Conservation (phyloP, 345 rosid species). For the Eucalyptus brandiana region DNA sequence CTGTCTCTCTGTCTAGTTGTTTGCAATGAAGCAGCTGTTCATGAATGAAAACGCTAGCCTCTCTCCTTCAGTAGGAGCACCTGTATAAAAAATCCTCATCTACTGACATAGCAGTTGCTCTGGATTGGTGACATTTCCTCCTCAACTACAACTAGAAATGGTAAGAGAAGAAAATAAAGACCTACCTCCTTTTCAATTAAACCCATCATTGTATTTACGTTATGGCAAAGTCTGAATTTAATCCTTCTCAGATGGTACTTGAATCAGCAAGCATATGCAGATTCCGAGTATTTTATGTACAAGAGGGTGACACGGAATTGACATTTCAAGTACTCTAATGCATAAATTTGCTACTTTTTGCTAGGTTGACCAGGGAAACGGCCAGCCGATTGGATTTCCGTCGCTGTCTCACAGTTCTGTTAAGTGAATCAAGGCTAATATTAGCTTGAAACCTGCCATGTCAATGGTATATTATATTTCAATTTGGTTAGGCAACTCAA, state of each 20-base stretch:
- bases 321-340: neutral
- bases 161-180: neutral
- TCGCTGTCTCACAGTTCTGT: neutral
- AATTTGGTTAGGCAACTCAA: neutral
- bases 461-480: neutral
- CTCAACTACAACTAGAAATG: neutral
- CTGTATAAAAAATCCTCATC: neutral
- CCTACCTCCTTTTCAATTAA: neutral
- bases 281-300: neutral
- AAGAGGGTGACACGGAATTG: neutral
- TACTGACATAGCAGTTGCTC: neutral
- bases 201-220: neutral
- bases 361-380: neutral
- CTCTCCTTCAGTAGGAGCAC: neutral
- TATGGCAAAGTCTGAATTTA: neutral
- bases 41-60: neutral
- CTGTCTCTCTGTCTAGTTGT: neutral
- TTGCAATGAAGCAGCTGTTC: neutral
- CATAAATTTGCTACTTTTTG: neutral
- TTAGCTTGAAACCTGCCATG: neutral
- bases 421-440: neutral
- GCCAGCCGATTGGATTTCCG: neutral
- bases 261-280: neutral
- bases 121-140: neutral
- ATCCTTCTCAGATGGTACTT: neutral